Conservation (phyloP, 2,329 filamentous ascomycete genomes). For the Colletotrichum filicis region DNA sequence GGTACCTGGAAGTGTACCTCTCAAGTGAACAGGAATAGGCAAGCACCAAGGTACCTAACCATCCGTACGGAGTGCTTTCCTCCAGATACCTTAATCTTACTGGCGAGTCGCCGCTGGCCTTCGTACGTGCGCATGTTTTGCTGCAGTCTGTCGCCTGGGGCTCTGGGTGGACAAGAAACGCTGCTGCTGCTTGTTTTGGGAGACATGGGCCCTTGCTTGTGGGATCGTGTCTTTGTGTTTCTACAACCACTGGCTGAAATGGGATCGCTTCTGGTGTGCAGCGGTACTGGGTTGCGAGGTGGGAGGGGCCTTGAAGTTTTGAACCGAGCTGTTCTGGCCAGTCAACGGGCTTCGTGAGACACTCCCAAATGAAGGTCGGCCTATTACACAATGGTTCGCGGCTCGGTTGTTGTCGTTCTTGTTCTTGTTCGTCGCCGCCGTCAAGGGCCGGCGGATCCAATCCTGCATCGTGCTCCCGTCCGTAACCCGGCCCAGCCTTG, state of each 20-base stretch:
- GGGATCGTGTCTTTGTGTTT: conserved; percentile 25
- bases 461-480: conserved; percentile 7
- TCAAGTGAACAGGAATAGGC: no score
- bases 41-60: no score
- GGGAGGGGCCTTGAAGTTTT: conserved; percentile 1
- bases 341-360: conserved; percentile 31
- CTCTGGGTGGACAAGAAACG: conserved; percentile 5
- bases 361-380: neutral
- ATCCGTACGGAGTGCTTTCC: no score
- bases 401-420: conserved; percentile 1
- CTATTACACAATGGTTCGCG: neutral
- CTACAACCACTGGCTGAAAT: conserved; percentile 30
- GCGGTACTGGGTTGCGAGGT: conserved; percentile 8
- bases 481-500: neutral
- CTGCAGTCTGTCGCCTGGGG: conserved; percentile 11
- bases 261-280: conserved; percentile 12
- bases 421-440: neutral
- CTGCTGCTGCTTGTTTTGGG: conserved; percentile 15
- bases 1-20: no score
- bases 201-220: conserved; percentile 30
- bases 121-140: neutral
- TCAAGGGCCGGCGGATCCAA: neutral
- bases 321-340: conserved; percentile 21
- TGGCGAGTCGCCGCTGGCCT: neutral
- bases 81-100: neutral